Evolutionary conservation across 768 basidiomycete species (phyloP).

Genomic region (Pulveroboletus sp.): DNA sequence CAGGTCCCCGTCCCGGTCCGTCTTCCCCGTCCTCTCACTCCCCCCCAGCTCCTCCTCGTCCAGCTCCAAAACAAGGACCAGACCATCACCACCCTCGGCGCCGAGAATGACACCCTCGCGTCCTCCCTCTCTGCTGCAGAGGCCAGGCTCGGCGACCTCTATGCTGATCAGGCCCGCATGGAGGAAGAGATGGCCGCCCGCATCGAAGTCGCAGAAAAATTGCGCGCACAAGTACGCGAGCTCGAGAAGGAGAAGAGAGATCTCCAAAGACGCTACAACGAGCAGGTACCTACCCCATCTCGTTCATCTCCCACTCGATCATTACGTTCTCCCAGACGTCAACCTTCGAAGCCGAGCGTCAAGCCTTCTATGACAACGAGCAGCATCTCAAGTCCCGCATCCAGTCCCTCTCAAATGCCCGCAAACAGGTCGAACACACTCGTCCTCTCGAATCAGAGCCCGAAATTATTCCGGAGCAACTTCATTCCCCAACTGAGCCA

Average conservation of each 20-base stretch:
- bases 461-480: constrained; percentile 39
- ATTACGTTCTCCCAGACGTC: constrained; percentile 49
- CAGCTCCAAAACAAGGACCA: constrained; percentile 79
- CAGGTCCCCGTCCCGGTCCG: constrained; percentile 28
- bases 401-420: constrained; percentile 67
- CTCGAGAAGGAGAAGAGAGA: constrained; percentile 89
- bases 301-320: constrained; percentile 9
- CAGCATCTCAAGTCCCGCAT: constrained; percentile 91
- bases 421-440: constrained; percentile 47
- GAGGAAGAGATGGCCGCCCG: constrained; percentile 80
- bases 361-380: constrained; percentile 90
- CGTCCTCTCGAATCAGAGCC: constrained; percentile 36
- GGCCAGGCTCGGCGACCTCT: constrained; percentile 70
- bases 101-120: constrained; percentile 61
- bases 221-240: constrained; percentile 76
- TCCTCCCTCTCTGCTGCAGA: constrained; percentile 68
- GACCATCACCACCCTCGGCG: constrained; percentile 52
- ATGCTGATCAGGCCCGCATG: constrained; percentile 75
- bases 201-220: constrained; percentile 79
- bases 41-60: constrained; percentile 65
- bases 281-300: constrained; percentile 56
- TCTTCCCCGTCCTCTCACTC: constrained; percentile 9
- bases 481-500: constrained; percentile 23
- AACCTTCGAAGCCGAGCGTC: constrained; percentile 88
- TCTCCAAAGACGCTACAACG: constrained; percentile 76